phyloP scores from a whole-genome alignment of 2,329 filamentous ascomycete species.

The Diaporthe nobilis region DNA sequence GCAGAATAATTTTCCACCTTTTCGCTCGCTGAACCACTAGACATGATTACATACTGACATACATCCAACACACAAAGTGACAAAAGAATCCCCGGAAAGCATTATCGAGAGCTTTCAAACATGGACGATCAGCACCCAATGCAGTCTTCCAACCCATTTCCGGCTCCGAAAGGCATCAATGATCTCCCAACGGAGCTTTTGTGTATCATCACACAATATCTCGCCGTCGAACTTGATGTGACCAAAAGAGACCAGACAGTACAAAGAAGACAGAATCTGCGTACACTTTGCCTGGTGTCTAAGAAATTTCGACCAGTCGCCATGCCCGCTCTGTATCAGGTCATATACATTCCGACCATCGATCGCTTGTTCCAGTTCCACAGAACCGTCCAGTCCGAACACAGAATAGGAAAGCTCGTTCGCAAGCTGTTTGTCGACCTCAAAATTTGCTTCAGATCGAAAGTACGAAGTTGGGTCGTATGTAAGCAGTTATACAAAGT shows the following conservation, averaged over 20 bases:
- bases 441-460: not conserved
- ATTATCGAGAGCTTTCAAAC: too few relatives aligned
- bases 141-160: not conserved
- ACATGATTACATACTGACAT: not conserved
- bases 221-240: not conserved
- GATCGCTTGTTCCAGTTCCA: not conserved
- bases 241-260: not conserved
- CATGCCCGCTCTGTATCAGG: not conserved
- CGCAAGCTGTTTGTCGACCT: not conserved
- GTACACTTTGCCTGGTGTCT: not conserved
- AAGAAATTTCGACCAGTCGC: accelerated
- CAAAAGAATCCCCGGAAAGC: not conserved
- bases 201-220: not conserved
- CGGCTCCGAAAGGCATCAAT: not conserved
- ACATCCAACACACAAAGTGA: not conserved
- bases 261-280: not conserved
- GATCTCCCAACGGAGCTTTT: not conserved
- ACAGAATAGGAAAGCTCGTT: not conserved
- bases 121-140: not conserved
- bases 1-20: not conserved
- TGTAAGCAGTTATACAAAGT: not conserved
- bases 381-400: not conserved
- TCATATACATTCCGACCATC: not conserved
- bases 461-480: not conserved
- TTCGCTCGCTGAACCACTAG: not conserved